A percentile compares a stretch with the other conserved stretches of the same genome.
phyloP scores from a whole-genome alignment of 2,329 filamentous ascomycete species.

The Botrytis sinoallii region DNA sequence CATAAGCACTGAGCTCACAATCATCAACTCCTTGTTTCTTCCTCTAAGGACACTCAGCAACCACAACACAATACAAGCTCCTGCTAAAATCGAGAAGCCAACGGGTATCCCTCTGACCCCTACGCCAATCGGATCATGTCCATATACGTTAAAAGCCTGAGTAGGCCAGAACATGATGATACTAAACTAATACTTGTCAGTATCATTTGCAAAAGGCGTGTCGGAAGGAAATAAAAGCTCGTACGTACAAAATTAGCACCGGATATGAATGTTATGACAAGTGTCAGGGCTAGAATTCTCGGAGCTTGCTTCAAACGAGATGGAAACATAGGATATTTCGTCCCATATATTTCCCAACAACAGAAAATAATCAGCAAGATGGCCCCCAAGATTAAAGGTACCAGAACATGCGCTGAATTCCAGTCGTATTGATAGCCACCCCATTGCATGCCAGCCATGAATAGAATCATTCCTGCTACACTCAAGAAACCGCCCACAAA shows the following conservation, averaged over 20 bases:
- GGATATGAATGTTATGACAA: conserved; percentile 57
- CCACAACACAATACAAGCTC: conserved; percentile 56
- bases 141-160: conserved; percentile 62
- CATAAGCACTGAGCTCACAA: conserved; percentile 59
- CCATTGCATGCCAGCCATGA: conserved; percentile 53
- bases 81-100: conserved; percentile 60
- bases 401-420: conserved; percentile 53
- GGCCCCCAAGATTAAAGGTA: conserved; percentile 50
- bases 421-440: conserved; percentile 57
- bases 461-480: conserved; percentile 48
- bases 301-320: conserved; percentile 55
- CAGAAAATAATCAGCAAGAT: conserved; percentile 47
- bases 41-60: conserved; percentile 57
- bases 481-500: conserved; percentile 50
- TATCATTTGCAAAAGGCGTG: not conserved
- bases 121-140: conserved; percentile 59
- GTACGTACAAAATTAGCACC: conserved; percentile 47
- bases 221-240: not conserved
- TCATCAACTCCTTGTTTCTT: conserved; percentile 57
- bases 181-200: conserved; percentile 23
- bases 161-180: conserved; percentile 56
- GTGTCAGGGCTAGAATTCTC: conserved; percentile 49
- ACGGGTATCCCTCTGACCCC: conserved; percentile 65
- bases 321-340: conserved; percentile 45
- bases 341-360: conserved; percentile 51